Evolutionary conservation across 306 rosid genomes (phyloP), one percentile per base, ranked within the genome.

Genomic region (Albizia julibrissin): DNA sequence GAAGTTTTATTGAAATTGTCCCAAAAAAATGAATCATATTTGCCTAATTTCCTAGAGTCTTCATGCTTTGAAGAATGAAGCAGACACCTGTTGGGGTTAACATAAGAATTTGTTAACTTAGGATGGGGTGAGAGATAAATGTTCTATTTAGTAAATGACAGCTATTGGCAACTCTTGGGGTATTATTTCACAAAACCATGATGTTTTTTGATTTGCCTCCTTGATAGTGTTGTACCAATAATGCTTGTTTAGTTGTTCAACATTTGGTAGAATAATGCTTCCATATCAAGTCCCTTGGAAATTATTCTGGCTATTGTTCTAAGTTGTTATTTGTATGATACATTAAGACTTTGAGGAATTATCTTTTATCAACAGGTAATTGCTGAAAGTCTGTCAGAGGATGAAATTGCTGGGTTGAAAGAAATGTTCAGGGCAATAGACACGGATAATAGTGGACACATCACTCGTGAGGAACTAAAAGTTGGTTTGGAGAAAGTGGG

Each of bases 401-500:
- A 95, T 81, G 99, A 95, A 91, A 95, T 95, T 56, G 99, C 86
- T 13, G 99, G 99, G 54, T 80, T 95, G 81, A 95, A 86, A 83
- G 97, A 92, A 85, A 95, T 95, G 99, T 95, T 95, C 90, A 91
- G 74, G 89, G 93, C 90, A 97, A 93, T 95, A 69, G 98, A 95
- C 77, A 14, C 92, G 10, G 99, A 95, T 89, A 91, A 87, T 22
- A 95, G 99, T 50, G 99, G 98, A 50, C 93, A 92, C 46, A 93
- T 95, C 80, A 87, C 91, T 72, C 91, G 93, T 3, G 99, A 95
- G 88, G 98, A 95, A 81, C 86, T 95, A 78, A 93, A 91, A 91
- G 87, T n/a, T 66, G 96, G 98, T 54, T 85, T 95, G 88, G 93
- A 91, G 84, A 92, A 88, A 90, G 98, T 89, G 50, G 99, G 99